Percentiles rank a stretch among this genome's conserved stretches.
Conservation (phyloP, 2,329 filamentous ascomycete genomes). For the Fusarium scirpi region DNA sequence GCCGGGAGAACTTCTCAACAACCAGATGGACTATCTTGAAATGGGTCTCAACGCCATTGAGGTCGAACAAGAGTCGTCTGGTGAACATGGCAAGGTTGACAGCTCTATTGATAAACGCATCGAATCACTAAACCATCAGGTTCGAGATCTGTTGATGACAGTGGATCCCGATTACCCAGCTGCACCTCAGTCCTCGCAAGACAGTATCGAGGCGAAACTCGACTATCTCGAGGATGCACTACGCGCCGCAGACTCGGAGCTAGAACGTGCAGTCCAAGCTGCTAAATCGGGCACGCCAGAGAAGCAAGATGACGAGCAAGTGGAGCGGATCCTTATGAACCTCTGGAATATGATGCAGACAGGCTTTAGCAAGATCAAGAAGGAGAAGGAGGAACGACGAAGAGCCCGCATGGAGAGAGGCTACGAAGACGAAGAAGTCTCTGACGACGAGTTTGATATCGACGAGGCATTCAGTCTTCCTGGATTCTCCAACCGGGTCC, state of each 20-base stretch:
- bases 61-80: slow-evolving; percentile 64
- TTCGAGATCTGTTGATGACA: slow-evolving; percentile 68
- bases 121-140: slow-evolving; percentile 71
- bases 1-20: slow-evolving; percentile 61
- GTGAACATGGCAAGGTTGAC: slow-evolving; percentile 55
- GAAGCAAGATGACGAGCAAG: slow-evolving; percentile 59
- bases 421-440: slow-evolving; percentile 68
- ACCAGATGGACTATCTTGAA: slow-evolving; percentile 78
- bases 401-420: slow-evolving; percentile 68
- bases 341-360: slow-evolving; percentile 69
- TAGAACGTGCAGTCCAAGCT: slow-evolving; percentile 51
- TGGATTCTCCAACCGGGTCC: slow-evolving; percentile 82
- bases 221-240: slow-evolving; percentile 74
- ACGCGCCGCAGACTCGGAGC: slow-evolving; percentile 59
- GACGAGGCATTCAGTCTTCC: slow-evolving; percentile 76
- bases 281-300: slow-evolving; percentile 49
- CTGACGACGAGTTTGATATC: slow-evolving; percentile 67
- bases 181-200: slow-evolving; percentile 68
- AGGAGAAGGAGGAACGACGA: slow-evolving; percentile 65
- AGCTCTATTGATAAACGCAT: slow-evolving; percentile 65
- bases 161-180: slow-evolving; percentile 63
- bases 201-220: slow-evolving; percentile 74
- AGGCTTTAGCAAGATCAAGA: slow-evolving; percentile 65
- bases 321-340: slow-evolving; percentile 65
- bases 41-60: slow-evolving; percentile 71